Evolutionary conservation across 306 rosid genomes (phyloP), one percentile per base, ranked within the genome.

Genomic region (Phaseolus lunatus): DNA sequence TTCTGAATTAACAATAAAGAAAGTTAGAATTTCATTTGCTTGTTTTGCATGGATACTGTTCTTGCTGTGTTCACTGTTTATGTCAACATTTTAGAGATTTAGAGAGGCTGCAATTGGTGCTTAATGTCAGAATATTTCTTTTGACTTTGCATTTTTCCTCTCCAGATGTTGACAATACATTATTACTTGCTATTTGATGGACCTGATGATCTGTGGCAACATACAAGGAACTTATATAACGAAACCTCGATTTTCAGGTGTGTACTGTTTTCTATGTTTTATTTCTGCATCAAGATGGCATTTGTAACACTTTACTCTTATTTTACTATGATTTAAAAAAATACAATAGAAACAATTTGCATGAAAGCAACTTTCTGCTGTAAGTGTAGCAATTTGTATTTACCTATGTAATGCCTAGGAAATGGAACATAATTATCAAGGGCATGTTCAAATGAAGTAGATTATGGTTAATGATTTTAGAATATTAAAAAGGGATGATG

Each of bases 91-190:
- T 57, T 57, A 12, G 33, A 56, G 31, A 56, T 23, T 77, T 24
- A 31, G 19, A 62, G 20, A 68, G 44, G 24, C 80, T 53, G 56
- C 49, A 26, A 37, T 66, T 67, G 20, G 68, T 78, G 18, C 75
- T 76, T 44, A 27, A 43, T 67, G 29, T 35, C 8, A 5, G 13
- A 52, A 15, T 39, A 47, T 62, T 72, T 23, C 22, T n/a, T n/a
- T n/a, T n/a, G n/a, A n/a, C n/a, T n/a, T n/a, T n/a, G n/a, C n/a
- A n/a, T n/a, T n/a, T 75, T 74, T 76, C 33, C 72, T 79, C 78
- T 62, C 18, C 91, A 95, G 98, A 95, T 92, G 96, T 86, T 95
- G 84, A 85, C 97, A 70, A 90, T 95, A 68, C 98, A 95, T 82
- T 95, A 87, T 82, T 95, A 92, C 89, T 82, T 92, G 47, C 89